Base-by-base conservation (phyloP, 345 rosid species). In the Hibiscus syriacus region DNA sequence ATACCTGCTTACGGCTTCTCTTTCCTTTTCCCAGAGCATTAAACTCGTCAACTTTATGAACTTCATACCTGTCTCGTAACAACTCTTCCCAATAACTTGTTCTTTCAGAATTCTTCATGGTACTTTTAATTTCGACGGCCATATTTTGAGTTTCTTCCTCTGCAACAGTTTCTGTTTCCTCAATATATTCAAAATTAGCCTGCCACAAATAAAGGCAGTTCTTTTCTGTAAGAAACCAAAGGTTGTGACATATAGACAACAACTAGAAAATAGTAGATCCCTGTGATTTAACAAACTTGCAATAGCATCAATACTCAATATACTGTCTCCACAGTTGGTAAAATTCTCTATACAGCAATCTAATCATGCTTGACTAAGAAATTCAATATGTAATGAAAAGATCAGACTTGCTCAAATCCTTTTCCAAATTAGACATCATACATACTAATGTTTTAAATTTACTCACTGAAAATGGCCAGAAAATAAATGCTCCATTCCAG, bases 181-280 rank as follows among this genome's bases (percentile, higher is more conserved):
- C 98, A 53, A 92, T 88, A 72, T 81, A 92, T 82, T 92, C 96
- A 63, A 92, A 95, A 79, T 95, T 95, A 41, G 99, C 98, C 99
- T 95, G 74, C 63, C 59, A 60, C 64, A 76, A 34, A 76, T 12
- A 73, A 64, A 13, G 8, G 55, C 1, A 76, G 7, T 23, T 27
- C 12, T 32, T 17, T 17, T 48, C 55, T 20, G 14, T 50, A 50
- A 50, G 26, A 57, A 29, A 64, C 34, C 63, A 52, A 73, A 71
- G 50, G 38, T 56, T 72, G 50, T 12, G 26, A 49, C 20, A 12
- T 23, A 20, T 67, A 38, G 3, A 13, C 46, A 57, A 26, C 11
- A 61, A 50, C 13, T 19, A 25, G 25, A 25, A 56, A 5, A 13
- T 1, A 58, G 66, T 55, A 32, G 69, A 17, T 52, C 16, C 39